Evolutionary conservation across 2,329 filamentous ascomycete species (phyloP), one percentile per base, ranked within the genome.

Genomic region (Scytalidium lignicola): DNA sequence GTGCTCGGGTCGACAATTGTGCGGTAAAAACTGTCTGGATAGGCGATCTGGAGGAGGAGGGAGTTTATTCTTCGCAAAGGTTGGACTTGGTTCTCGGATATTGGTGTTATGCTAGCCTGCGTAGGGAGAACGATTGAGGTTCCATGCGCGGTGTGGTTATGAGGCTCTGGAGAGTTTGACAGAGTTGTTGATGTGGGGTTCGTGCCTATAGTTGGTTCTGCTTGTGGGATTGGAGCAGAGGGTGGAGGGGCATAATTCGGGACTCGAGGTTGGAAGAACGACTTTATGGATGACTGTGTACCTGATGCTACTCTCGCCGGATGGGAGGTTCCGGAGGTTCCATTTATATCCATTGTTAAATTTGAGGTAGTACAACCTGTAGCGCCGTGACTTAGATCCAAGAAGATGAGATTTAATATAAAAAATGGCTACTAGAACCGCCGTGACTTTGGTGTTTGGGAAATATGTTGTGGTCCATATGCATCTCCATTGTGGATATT

Each of bases 1-100:
- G 69, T 66, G 17, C 70, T 60, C 10, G 76, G 73, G 53, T 80
- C 70, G 50, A 76, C 67, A 48, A 79, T 73, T 32, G 70, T 70
- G 46, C 71, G 66, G 72, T 85, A 86, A 69, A 86, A 86, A 43
- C 72, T 71, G 62, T 85, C 82, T 2, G 79, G 74, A 63, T 86
- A 86, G 63, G 71, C 70, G 51, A 86, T 78, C 44, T 78, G 80
- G 1, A 86, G 78, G 46, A 86, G 75, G 45, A 86, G 75, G 41
- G 78, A 70, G 65, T 84, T 85, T 65, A 86, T 83, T 58, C 82
- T 78, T 37, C 79, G 79, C 5, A 86, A 72, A 41, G 79, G 73
- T 49, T 76, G 69, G 49, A 85, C 66, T 65, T 85, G 79, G 42
- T 68, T 60, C 41, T 71, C 65, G 1, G 69, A 66, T 46, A 83